phyloP scores from a whole-genome alignment of 202 grass and related monocot species.

The Schoenoplectus tabernaemontani region DNA sequence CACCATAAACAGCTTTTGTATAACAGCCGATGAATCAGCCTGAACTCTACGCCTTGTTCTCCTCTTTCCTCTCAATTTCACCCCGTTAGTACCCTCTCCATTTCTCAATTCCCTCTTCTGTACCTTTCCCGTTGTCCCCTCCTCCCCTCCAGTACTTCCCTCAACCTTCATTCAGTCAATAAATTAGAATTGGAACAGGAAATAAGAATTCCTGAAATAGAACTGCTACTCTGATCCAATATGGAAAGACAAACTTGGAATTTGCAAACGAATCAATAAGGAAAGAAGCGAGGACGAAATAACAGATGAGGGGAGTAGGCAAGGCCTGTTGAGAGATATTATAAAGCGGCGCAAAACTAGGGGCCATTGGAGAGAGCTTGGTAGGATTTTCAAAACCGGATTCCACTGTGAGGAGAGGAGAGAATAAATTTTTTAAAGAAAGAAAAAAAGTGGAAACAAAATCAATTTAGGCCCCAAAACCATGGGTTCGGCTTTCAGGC shows the following conservation, averaged over 20 bases:
- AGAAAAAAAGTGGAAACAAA: background rate
- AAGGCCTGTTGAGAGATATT: slow-evolving; percentile 10
- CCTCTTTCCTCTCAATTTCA: slow-evolving; percentile 22
- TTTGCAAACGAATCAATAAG: background rate
- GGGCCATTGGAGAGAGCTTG: slow-evolving; percentile 31
- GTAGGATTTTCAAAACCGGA: slow-evolving; percentile 28
- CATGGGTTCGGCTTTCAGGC: background rate
- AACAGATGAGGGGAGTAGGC: slow-evolving; percentile 6
- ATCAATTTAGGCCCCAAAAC: background rate
- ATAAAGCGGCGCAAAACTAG: slow-evolving; percentile 31
- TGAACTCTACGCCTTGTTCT: slow-evolving; percentile 34
- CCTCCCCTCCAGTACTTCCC: slow-evolving; percentile 24
- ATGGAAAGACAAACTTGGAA: background rate
- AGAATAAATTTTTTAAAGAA: background rate
- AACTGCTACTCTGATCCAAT: background rate
- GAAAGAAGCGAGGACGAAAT: background rate
- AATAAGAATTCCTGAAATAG: background rate
- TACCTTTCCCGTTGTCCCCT: slow-evolving; percentile 12
- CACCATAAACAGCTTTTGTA: slow-evolving; percentile 49
- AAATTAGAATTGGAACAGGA: background rate
- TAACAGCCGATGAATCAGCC: slow-evolving; percentile 10
- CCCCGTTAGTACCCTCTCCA: slow-evolving; percentile 2
- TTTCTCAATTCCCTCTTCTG: background rate
- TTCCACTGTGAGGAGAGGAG: background rate
- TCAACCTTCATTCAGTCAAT: slow-evolving; percentile 34